Evolutionary conservation across 768 basidiomycete genomes (phyloP).

Genomic region (Xanthoconium stramineum): DNA sequence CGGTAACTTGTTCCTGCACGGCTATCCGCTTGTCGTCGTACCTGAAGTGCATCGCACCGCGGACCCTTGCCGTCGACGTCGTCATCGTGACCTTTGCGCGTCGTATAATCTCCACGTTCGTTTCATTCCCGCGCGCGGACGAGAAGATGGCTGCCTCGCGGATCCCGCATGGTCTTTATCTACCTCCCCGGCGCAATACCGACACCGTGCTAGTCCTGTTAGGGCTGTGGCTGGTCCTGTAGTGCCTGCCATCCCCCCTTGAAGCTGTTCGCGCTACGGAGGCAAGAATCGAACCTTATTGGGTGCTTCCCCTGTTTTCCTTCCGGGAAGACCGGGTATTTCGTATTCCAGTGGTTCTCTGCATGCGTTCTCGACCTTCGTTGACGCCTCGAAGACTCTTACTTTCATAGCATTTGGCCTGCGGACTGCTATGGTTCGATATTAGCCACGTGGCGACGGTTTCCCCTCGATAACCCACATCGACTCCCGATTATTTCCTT

Average conservation of each 20-base stretch:
- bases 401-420: constrained; percentile 1
- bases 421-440: background rate
- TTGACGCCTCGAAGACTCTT: background rate
- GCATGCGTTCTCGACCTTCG: background rate
- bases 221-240: constrained; percentile 19
- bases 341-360: background rate
- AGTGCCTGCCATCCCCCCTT: constrained; percentile 1
- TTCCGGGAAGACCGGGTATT: background rate
- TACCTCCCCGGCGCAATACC: constrained; percentile 14
- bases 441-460: background rate
- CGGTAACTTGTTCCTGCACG: constrained; percentile 2
- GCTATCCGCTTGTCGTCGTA: constrained; percentile 15
- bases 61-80: constrained; percentile 14
- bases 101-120: constrained; percentile 14
- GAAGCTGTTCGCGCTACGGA: constrained; percentile 15
- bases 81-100: constrained; percentile 23
- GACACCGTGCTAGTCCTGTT: constrained; percentile 11
- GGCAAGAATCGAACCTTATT: background rate
- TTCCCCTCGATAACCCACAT: constrained; percentile 16
- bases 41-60: constrained; percentile 21
- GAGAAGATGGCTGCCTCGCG: constrained; percentile 24
- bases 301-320: background rate
- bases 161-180: constrained; percentile 27
- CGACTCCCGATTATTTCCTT: constrained; percentile 15
- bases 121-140: constrained; percentile 30